Evolutionary conservation across 2,329 filamentous ascomycete species (phyloP).

Genomic region (Remersonia thermophila): DNA sequence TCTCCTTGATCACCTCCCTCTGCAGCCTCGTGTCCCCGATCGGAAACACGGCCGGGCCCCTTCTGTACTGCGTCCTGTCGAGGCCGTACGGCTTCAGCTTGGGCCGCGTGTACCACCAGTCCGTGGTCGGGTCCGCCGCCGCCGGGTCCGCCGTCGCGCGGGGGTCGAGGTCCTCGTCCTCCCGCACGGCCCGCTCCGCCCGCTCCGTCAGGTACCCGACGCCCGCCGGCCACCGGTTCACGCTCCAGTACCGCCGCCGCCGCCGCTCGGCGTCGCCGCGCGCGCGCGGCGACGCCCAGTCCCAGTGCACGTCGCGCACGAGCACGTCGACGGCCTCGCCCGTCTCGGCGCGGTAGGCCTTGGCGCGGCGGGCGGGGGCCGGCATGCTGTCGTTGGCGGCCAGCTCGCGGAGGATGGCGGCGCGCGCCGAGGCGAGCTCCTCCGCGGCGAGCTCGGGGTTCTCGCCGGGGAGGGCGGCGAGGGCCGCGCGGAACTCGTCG

Average conservation of each 20-base stretch:
- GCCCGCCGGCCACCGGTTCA: slow-evolving; percentile 36
- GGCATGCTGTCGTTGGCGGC: slow-evolving; percentile 31
- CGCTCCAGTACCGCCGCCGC: slow-evolving; percentile 29
- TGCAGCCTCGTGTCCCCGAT: slow-evolving; percentile 29
- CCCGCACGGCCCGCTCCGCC: slow-evolving; percentile 20
- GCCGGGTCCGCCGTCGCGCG: slow-evolving; percentile 19
- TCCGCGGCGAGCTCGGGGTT: slow-evolving; percentile 7
- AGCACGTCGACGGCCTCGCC: slow-evolving; percentile 11
- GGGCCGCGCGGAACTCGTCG: slow-evolving; percentile 11
- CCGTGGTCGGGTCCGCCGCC: slow-evolving; percentile 17
- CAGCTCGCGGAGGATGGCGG: slow-evolving; percentile 31
- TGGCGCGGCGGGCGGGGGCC: slow-evolving; percentile 24
- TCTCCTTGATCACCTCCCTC: slow-evolving; percentile 17
- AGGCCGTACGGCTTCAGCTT: slow-evolving; percentile 17
- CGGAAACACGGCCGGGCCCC: slow-evolving; percentile 23
- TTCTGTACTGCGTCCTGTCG: slow-evolving; percentile 16
- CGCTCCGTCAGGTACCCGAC: slow-evolving; percentile 22
- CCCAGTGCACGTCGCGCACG: slow-evolving; percentile 24
- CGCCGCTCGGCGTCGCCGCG: slow-evolving; percentile 14
- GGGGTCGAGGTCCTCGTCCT: slow-evolving; percentile 20
- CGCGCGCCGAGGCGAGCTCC: slow-evolving; percentile 23
- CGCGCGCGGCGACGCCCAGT: slow-evolving; percentile 21
- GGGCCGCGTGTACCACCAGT: slow-evolving; percentile 11
- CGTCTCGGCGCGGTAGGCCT: slow-evolving; percentile 16
- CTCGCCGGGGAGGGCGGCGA: neutral